Conservation (phyloP, 768 basidiomycete genomes). For the Strobilomyces dryophilus region DNA sequence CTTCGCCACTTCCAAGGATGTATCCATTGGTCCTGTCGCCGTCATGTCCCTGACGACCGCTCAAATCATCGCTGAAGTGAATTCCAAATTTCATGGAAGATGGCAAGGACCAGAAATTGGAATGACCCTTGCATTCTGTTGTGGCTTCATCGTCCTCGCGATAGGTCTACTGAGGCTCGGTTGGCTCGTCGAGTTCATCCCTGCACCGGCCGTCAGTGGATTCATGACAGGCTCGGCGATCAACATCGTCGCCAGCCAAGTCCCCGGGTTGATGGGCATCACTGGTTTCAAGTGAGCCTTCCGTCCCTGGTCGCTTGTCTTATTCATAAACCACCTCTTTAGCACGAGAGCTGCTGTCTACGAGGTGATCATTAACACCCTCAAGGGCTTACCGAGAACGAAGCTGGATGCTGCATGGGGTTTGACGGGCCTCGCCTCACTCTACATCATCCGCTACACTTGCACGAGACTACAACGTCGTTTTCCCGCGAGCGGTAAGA, state of each 20-base stretch:
- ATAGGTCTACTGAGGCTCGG: constrained; percentile 88
- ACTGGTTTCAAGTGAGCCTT: constrained; percentile 70
- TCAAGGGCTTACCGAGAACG: constrained; percentile 74
- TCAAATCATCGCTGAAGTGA: constrained; percentile 70
- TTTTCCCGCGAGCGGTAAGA: constrained; percentile 60
- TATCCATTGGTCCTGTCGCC: constrained; percentile 98
- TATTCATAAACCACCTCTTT: constrained; percentile 3
- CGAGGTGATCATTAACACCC: constrained; percentile 86
- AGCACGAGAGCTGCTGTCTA: constrained; percentile 87
- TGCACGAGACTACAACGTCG: constrained; percentile 50
- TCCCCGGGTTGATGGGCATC: constrained; percentile 88
- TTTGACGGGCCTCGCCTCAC: constrained; percentile 61
- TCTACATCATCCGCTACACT: constrained; percentile 64
- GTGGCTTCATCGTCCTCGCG: constrained; percentile 86
- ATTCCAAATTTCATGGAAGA: constrained; percentile 46
- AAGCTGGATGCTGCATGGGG: constrained; percentile 89
- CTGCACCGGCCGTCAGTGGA: constrained; percentile 76
- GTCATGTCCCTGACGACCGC: constrained; percentile 93
- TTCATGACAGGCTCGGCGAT: constrained; percentile 99
- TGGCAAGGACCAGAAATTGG: constrained; percentile 77
- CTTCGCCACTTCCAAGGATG: constrained; percentile 97
- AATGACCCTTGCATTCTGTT: constrained; percentile 77
- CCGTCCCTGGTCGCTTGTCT: background rate
- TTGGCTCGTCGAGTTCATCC: constrained; percentile 95
- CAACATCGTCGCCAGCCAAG: constrained; percentile 83